A percentile compares a stretch with the other conserved stretches of the same genome.
These are phyloP conservation scores for Epichloe coenophiala DNA, from an alignment of 2,329 filamentous ascomycete species.

Conservation along the genomic window DNA sequence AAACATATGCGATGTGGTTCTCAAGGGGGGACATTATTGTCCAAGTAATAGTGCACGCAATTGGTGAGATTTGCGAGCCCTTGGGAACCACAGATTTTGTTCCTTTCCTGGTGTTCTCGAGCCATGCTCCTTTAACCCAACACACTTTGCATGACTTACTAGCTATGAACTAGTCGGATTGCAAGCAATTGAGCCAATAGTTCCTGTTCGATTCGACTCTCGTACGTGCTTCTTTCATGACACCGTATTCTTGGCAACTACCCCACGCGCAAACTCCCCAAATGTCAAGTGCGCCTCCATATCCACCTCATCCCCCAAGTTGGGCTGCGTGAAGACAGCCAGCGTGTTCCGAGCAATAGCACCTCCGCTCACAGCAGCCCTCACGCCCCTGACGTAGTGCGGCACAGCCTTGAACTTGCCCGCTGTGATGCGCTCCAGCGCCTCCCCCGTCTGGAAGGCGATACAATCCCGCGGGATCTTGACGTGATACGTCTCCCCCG, in stretches of 20 bases:
- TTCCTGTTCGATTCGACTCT: neutral
- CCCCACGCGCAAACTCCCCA: conserved; percentile 57
- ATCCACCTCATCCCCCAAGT: conserved; percentile 67
- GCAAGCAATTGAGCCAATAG: too few species aligned
- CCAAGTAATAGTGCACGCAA: neutral
- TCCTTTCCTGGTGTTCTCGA: neutral
- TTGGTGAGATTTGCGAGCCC: conserved; percentile 1
- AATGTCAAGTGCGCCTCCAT: conserved; percentile 53
- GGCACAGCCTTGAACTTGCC: conserved; percentile 89
- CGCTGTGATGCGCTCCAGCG: conserved; percentile 79
- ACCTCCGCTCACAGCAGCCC: conserved; percentile 35
- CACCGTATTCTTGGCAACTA: conserved; percentile 47
- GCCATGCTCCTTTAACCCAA: neutral
- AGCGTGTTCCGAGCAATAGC: conserved; percentile 71
- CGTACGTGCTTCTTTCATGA: conserved; percentile 8
- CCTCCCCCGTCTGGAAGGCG: conserved; percentile 86
- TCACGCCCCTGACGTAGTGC: conserved; percentile 79
- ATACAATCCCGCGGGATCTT: conserved; percentile 83
- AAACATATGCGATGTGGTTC: neutral
- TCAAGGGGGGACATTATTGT: neutral
- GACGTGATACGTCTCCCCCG: conserved; percentile 70
- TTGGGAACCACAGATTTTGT: neutral
- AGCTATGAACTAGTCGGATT: too few species aligned
- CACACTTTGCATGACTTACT: too few species aligned
- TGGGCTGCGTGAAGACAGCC: conserved; percentile 94